phyloP scores from a whole-genome alignment of 2,329 filamentous ascomycete species.

The Monilinia fructicola region DNA sequence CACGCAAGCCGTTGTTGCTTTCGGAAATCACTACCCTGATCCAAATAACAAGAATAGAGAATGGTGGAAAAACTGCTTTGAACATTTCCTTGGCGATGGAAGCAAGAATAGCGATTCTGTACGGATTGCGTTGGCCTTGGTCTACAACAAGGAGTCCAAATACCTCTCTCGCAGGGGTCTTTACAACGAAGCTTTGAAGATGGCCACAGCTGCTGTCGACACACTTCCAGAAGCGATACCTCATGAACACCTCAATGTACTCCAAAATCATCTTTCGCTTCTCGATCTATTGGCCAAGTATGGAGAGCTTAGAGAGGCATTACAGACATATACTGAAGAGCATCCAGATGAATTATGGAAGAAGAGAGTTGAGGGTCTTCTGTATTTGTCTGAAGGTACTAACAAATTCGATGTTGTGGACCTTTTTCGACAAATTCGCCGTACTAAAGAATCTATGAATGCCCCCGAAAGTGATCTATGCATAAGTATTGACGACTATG shows the following conservation, averaged over 20 bases:
- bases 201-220: slow-evolving; percentile 30
- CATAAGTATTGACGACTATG: slow-evolving; percentile 21
- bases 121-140: slow-evolving; percentile 28
- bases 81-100: slow-evolving; percentile 29
- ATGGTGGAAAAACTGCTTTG: slow-evolving; percentile 36
- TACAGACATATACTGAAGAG: slow-evolving; percentile 28
- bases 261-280: slow-evolving; percentile 31
- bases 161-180: slow-evolving; percentile 31
- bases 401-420: slow-evolving; percentile 28
- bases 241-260: slow-evolving; percentile 28
- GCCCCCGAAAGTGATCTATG: slow-evolving; percentile 16
- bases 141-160: slow-evolving; percentile 33
- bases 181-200: slow-evolving; percentile 32
- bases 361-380: slow-evolving; percentile 32
- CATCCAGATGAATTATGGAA: slow-evolving; percentile 32
- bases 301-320: slow-evolving; percentile 29
- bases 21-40: slow-evolving; percentile 33
- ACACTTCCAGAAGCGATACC: slow-evolving; percentile 31
- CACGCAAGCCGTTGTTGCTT: slow-evolving; percentile 31
- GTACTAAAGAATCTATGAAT: slow-evolving; percentile 17
- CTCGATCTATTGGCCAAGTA: slow-evolving; percentile 33
- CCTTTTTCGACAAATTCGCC: slow-evolving; percentile 28
- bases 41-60: slow-evolving; percentile 27
- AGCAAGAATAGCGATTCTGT: slow-evolving; percentile 29
- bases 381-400: slow-evolving; percentile 32